Conservation (phyloP, 179 eudicot species). For the Silene vulgaris region DNA sequence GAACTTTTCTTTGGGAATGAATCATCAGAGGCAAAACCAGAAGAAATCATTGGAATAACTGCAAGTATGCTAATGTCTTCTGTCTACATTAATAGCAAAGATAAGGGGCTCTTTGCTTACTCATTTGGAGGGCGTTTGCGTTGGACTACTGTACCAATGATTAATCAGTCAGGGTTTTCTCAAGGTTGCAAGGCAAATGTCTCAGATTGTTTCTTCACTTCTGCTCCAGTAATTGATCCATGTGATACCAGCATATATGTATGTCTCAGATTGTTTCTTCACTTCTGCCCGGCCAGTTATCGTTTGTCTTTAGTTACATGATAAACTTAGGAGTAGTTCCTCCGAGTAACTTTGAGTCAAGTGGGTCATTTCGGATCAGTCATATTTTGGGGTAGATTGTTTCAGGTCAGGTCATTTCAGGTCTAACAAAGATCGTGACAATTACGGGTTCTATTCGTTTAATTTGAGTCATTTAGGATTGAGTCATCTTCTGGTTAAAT, state of each 20-base stretch:
- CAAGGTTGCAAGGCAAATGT: constrained; percentile 75
- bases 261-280: not conserved
- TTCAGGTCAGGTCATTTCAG: not conserved
- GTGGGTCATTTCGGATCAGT: not conserved
- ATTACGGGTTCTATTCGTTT: not conserved
- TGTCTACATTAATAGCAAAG: constrained; percentile 51
- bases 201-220: constrained; percentile 59
- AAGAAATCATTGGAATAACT: constrained; percentile 65
- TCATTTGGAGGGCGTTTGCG: constrained; percentile 46
- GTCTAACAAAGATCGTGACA: not conserved
- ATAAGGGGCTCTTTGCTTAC: constrained; percentile 60
- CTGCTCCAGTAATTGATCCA: constrained; percentile 67
- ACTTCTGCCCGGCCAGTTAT: too few species aligned
- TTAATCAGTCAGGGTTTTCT: constrained; percentile 53
- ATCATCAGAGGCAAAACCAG: constrained; percentile 33
- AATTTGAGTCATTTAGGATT: not conserved
- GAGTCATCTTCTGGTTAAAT: not conserved
- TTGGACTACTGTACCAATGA: constrained; percentile 64
- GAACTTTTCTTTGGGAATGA: constrained; percentile 57
- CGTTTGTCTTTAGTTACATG: not conserved
- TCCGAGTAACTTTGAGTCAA: not conserved
- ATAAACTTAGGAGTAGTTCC: not conserved
- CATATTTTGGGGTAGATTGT: too few species aligned
- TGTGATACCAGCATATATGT: constrained; percentile 91
- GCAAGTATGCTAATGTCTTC: constrained; percentile 57